These are phyloP conservation scores for Solanum hybrid DNA, from an alignment of 305 asterid species.

Conservation along the genomic window DNA sequence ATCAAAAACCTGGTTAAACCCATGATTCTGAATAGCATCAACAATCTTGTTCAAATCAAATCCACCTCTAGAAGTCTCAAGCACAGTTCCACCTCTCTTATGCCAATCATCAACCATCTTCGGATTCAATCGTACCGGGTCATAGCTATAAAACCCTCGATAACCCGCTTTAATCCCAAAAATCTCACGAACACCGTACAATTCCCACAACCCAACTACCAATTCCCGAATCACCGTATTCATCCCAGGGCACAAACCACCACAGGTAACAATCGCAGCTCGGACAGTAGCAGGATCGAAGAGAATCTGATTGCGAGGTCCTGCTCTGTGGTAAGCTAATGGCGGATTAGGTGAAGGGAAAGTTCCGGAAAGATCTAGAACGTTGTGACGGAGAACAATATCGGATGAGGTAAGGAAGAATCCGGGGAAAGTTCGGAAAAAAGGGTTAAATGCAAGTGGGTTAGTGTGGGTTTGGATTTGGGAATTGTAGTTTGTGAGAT, in stretches of 20 bases:
- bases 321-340: constrained; percentile 62
- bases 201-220: constrained; percentile 76
- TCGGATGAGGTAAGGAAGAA: constrained; percentile 62
- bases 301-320: constrained; percentile 49
- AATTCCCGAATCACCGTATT: constrained; percentile 77
- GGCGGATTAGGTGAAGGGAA: constrained; percentile 12
- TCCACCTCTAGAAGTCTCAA: constrained; percentile 75
- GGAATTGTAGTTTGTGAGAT: constrained; percentile 44
- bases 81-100: constrained; percentile 53
- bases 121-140: constrained; percentile 35
- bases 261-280: constrained; percentile 75
- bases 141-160: constrained; percentile 52
- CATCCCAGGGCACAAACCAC: constrained; percentile 82
- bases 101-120: constrained; percentile 68
- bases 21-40: constrained; percentile 47
- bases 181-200: constrained; percentile 56
- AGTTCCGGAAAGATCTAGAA: constrained; percentile 31
- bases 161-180: constrained; percentile 58
- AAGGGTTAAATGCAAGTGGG: constrained; percentile 45
- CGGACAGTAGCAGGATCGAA: constrained; percentile 38
- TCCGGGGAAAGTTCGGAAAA: constrained; percentile 40
- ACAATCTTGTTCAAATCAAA: constrained; percentile 49
- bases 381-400: constrained; percentile 52
- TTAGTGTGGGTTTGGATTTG: constrained; percentile 36
- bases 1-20: constrained; percentile 44